Evolutionary conservation across 805 yeast genomes (phyloP).

Genomic region (Saccharomycopsis amapae): DNA sequence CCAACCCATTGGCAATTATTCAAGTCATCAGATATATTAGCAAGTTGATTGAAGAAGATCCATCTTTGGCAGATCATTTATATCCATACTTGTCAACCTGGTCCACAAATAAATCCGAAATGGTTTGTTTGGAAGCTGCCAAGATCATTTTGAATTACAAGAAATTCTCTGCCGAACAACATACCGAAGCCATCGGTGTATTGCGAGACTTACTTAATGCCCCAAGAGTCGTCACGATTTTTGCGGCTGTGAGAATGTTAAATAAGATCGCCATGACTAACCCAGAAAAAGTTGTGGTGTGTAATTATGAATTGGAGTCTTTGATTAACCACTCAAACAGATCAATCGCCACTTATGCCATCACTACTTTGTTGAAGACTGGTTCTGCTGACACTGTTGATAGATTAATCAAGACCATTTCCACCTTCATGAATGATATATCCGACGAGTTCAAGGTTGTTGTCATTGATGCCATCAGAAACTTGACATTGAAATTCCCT

Average conservation of each 20-base stretch:
- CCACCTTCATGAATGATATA: conserved; percentile 85
- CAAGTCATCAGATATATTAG: conserved; percentile 80
- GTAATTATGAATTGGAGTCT: conserved; percentile 79
- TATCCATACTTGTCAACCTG: conserved; percentile 61
- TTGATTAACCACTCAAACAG: conserved; percentile 84
- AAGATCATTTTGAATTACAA: conserved; percentile 57
- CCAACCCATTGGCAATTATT: conserved; percentile 75
- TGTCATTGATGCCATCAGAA: conserved; percentile 90
- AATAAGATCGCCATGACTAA: conserved; percentile 75
- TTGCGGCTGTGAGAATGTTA: conserved; percentile 87
- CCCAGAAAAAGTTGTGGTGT: conserved; percentile 65
- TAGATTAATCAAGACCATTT: conserved; percentile 77
- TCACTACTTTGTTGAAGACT: conserved; percentile 90
- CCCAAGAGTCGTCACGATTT: conserved; percentile 83
- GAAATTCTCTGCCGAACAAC: conserved; percentile 55
- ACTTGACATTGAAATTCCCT: conserved; percentile 89
- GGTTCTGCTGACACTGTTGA: conserved; percentile 89
- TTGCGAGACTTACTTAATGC: conserved; percentile 74
- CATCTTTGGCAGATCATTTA: conserved; percentile 45
- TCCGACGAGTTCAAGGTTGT: conserved; percentile 93
- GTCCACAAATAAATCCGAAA: conserved; percentile 74
- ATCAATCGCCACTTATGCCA: conserved; percentile 92
- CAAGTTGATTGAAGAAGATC: conserved; percentile 65
- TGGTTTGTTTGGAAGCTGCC: conserved; percentile 89
- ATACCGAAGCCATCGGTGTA: conserved; percentile 61